Evolutionary conservation across 768 basidiomycete genomes (phyloP).

Genomic region (Chalciporus piperatus): DNA sequence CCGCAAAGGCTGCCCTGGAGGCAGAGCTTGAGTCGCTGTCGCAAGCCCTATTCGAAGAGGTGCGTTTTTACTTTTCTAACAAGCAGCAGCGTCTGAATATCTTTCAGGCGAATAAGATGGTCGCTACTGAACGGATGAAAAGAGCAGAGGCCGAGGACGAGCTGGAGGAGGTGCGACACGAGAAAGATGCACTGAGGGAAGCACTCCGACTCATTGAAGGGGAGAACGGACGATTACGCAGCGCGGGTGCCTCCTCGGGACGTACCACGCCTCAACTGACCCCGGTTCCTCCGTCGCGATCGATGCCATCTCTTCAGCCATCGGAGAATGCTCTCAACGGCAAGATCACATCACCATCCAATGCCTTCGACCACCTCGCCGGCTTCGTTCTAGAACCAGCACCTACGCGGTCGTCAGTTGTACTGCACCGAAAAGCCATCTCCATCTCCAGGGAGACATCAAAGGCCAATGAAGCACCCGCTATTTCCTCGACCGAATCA

Average conservation of each 20-base stretch:
- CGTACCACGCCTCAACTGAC: conserved; percentile 1
- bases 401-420: conserved; percentile 12
- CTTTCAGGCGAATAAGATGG: conserved; percentile 83
- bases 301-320: conserved; percentile 1
- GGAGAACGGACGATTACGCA: conserved; percentile 49
- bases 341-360: background rate
- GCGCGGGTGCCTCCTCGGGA: conserved; percentile 4
- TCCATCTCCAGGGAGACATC: conserved; percentile 9
- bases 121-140: conserved; percentile 69
- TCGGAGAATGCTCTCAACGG: background rate
- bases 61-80: conserved; percentile 25
- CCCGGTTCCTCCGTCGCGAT: background rate
- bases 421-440: conserved; percentile 17
- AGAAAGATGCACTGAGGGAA: conserved; percentile 59
- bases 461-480: background rate
- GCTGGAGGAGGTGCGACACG: conserved; percentile 52
- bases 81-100: conserved; percentile 7
- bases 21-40: conserved; percentile 75
- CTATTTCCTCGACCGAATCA: conserved; percentile 6
- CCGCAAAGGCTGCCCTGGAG: conserved; percentile 67
- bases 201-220: conserved; percentile 69
- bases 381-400: conserved; percentile 25
- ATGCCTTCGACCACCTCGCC: conserved; percentile 3
- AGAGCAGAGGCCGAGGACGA: conserved; percentile 75
- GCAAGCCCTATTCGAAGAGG: conserved; percentile 87